Evolutionary conservation across 805 yeast species (phyloP).

Genomic region (Candida saitoana): DNA sequence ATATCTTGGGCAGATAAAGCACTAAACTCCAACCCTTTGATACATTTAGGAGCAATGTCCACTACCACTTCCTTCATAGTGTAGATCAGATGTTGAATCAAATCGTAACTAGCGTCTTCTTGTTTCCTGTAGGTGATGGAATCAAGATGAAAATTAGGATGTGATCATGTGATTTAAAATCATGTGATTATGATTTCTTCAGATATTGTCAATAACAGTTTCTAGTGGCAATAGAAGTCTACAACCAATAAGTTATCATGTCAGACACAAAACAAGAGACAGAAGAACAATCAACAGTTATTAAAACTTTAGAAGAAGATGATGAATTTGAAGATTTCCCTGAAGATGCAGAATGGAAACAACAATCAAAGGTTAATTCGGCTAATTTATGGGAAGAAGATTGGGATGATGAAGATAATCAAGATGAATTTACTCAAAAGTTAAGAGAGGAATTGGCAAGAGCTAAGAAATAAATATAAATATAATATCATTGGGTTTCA

Average conservation of each 20-base stretch:
- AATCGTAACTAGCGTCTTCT: too few species aligned
- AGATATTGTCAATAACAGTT: too few species aligned
- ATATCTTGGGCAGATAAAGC: constrained; percentile 91
- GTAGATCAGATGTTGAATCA: too few species aligned
- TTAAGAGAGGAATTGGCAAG: constrained; percentile 49
- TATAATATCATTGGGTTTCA: not conserved
- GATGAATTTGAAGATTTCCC: constrained; percentile 98
- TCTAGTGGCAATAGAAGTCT: too few species aligned
- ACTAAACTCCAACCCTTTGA: constrained; percentile 86
- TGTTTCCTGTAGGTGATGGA: too few species aligned
- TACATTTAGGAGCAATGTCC: constrained; percentile 85
- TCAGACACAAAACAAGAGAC: constrained; percentile 4
- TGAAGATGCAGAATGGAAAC: constrained; percentile 73
- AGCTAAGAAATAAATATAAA: not conserved
- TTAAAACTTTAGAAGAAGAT: constrained; percentile 86
- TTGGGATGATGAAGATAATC: constrained; percentile 95
- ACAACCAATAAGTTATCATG: not conserved
- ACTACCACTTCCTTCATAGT: constrained; percentile 51
- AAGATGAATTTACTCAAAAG: constrained; percentile 78
- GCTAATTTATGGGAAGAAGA: constrained; percentile 89
- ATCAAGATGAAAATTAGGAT: too few species aligned
- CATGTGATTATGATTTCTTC: too few species aligned
- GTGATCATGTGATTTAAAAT: too few species aligned
- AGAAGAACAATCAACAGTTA: constrained; percentile 33
- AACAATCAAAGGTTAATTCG: constrained; percentile 48